Evolutionary conservation across 148 eudicot species (phyloP).

Genomic region (Cornus controversa): DNA sequence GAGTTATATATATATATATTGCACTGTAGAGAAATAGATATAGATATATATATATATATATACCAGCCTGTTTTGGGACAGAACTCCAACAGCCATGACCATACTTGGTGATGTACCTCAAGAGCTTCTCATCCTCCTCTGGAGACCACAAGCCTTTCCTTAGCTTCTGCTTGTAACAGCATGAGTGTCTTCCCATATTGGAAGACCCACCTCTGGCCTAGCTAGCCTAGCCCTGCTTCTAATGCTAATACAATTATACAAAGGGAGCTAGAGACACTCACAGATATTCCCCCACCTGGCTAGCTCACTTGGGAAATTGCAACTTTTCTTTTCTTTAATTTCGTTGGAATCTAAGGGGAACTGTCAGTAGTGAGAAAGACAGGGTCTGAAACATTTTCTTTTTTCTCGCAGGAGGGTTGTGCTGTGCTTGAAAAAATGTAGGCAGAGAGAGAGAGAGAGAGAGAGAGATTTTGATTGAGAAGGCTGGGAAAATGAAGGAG

Average conservation of each 20-base stretch:
- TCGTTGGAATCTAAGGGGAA: not conserved
- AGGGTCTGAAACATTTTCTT: not conserved
- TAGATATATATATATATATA: no score
- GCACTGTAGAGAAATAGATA: no score
- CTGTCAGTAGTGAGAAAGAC: not conserved
- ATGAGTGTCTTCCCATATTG: not conserved
- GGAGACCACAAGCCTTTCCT: slow-evolving; percentile 16
- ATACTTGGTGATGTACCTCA: not conserved
- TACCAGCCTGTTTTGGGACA: slow-evolving; percentile 14
- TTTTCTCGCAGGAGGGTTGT: no score
- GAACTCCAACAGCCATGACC: slow-evolving; percentile 18
- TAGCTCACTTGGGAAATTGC: not conserved
- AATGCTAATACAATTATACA: no score
- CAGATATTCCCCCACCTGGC: not conserved
- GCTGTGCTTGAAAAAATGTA: not conserved
- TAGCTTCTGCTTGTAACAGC: slow-evolving; percentile 14
- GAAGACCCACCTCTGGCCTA: not conserved
- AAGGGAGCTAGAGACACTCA: no score
- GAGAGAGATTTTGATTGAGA: not conserved
- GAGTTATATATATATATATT: no score
- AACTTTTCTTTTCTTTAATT: not conserved
- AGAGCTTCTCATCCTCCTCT: slow-evolving; percentile 4
- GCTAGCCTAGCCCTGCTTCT: no score
- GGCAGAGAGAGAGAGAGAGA: not conserved
- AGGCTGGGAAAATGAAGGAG: not conserved